A percentile compares a stretch with the other conserved stretches of the same genome.
These are phyloP conservation scores for Cladophialophora carrionii DNA, from an alignment of 2,329 filamentous ascomycete genomes.

Conservation along the genomic window DNA sequence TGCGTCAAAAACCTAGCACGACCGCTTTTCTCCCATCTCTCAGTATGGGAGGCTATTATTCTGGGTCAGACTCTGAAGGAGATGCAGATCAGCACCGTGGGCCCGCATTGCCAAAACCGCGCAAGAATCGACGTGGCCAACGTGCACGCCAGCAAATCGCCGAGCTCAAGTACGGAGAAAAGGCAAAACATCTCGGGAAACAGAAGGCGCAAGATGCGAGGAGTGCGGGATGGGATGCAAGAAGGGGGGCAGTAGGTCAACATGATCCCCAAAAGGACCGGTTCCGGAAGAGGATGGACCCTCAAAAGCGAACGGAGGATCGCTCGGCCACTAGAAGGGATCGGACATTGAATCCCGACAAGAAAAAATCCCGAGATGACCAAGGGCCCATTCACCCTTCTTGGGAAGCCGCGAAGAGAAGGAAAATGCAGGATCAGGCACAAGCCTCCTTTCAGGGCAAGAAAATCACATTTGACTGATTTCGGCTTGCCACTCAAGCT, in stretches of 20 bases:
- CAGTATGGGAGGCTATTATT: conserved; percentile 64
- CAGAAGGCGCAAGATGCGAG: conserved; percentile 44
- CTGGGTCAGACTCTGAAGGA: conserved; percentile 61
- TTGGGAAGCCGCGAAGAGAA: conserved; percentile 65
- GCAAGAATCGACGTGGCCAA: conserved; percentile 64
- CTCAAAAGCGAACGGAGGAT: conserved; percentile 36
- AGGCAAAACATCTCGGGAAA: conserved; percentile 62
- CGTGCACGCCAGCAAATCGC: conserved; percentile 63
- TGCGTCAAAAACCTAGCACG: conserved; percentile 14
- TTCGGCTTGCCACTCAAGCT: not conserved
- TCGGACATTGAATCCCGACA: conserved; percentile 14
- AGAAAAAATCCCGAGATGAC: conserved; percentile 43
- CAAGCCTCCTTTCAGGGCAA: conserved; percentile 59
- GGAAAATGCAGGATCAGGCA: conserved; percentile 58
- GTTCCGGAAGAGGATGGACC: conserved; percentile 26
- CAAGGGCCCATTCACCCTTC: conserved; percentile 63
- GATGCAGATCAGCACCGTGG: conserved; percentile 46
- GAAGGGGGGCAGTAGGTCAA: conserved; percentile 56
- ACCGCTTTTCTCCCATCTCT: conserved; percentile 66
- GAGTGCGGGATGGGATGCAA: conserved; percentile 62
- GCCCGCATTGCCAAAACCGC: conserved; percentile 43
- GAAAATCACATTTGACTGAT: conserved; percentile 60
- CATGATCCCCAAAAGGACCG: conserved; percentile 3
- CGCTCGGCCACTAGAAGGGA: conserved; percentile 9
- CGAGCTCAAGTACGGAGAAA: conserved; percentile 64